Percentiles rank a stretch among this genome's conserved stretches.
phyloP scores from a whole-genome alignment of 768 basidiomycete species.

The Dioszegia crocea region DNA sequence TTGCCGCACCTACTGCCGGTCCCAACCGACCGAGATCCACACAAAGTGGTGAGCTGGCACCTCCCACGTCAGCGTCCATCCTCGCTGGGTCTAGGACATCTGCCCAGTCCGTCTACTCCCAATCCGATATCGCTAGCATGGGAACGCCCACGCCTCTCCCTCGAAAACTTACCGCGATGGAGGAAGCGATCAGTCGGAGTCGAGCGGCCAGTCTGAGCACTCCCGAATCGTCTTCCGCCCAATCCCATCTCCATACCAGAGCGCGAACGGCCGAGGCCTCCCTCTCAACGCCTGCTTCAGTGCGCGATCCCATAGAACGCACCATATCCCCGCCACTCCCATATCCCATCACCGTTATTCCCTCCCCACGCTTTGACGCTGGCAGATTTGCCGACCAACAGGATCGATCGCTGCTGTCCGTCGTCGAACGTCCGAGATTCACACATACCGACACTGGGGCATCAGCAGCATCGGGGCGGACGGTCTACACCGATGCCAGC shows the following conservation, averaged over 20 bases:
- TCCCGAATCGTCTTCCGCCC: constrained; percentile 4
- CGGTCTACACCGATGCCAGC: constrained; percentile 37
- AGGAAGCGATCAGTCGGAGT: constrained; percentile 38
- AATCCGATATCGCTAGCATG: background rate
- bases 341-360: constrained; percentile 20
- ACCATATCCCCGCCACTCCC: constrained; percentile 16
- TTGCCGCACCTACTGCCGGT: constrained; percentile 26
- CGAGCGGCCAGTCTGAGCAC: constrained; percentile 17
- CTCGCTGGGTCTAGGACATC: background rate
- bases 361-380: constrained; percentile 11
- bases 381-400: background rate
- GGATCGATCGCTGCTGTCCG: background rate
- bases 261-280: constrained; percentile 1
- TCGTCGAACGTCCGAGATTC: constrained; percentile 10
- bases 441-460: constrained; percentile 15
- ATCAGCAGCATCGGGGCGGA: constrained; percentile 12
- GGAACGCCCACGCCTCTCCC: constrained; percentile 5
- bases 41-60: background rate
- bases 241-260: background rate
- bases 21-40: background rate
- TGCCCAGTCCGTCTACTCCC: background rate
- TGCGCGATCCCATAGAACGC: background rate
- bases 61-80: constrained; percentile 4
- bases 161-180: constrained; percentile 25
- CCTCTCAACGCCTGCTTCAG: background rate